Base-by-base conservation (phyloP, 2,329 filamentous ascomycete species). In the Alternaria dauci region DNA sequence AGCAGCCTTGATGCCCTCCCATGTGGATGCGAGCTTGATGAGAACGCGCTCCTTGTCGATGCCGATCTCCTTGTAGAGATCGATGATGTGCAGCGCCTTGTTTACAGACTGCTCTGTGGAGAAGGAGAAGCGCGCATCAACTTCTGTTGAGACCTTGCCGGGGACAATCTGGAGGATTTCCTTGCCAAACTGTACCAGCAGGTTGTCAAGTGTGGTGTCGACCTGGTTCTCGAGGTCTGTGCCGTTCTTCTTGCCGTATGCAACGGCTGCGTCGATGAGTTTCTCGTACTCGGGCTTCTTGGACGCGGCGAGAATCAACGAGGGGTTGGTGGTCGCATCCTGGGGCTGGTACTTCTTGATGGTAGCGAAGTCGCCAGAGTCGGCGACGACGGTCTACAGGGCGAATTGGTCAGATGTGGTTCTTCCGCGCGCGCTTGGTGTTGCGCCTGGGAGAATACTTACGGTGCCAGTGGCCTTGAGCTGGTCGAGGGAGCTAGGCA, bases 261-360 rank as follows among this genome's bases (percentile, higher is more conserved):
- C 86, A 72, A 97, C 86, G 73, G 94, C 93, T 58, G 85, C 83
- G 78, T 98, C 94, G 74, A 97, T 96, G 79, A 98, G 85, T 82
- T 90, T 90, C 77, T 92, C 93, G 82, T 98, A 98, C 83, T 97
- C 94, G 80, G 92, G 79, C 89, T 98, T 98, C 88, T 99, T 98
- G 80, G 95, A 94, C 68, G 95, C 95, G 72, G 94, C 94, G 80
- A 99, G 91, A 83, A 99, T 98, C 81, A 99, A 88, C 67, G 95
- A 98, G 62, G 95, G 95, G 89, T 99, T 99, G 86, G 95, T 99
- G 81, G 95, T 99, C 79, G 95, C 95, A 92, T 99, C 95, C 87
- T 99, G 94, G 70, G 95, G 95, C 89, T 97, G 96, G 90, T 99
- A 99, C 87, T 98, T 97, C 86, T 87, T 94, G 82, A 99, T 99